Base-by-base conservation (phyloP, 306 rosid genomes). In the Comarum palustre region DNA sequence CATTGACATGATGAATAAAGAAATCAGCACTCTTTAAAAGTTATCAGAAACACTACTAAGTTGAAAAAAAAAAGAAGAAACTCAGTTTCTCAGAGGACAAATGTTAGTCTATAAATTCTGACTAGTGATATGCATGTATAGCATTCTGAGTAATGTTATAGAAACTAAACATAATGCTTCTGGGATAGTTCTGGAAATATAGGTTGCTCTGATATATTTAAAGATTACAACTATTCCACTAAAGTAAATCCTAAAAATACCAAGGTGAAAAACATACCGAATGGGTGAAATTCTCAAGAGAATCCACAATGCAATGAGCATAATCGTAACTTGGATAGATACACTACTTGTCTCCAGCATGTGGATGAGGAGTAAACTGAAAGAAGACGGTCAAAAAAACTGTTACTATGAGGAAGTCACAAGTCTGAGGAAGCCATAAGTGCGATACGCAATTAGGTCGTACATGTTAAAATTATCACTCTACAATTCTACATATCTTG, bases 401-500 rank as follows among this genome's bases (percentile, higher is more conserved):
- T 41, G 64, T 69, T 79, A 76, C 75, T 41, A 74, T 27, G 32
- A 66, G 29, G 12, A 25, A 73, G 54, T 42, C 41, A 73, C 7
- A 24, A 29, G 64, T 69, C 75, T 69, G 68, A 31, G n/a, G n/a
- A n/a, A n/a, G n/a, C n/a, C n/a, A n/a, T n/a, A n/a, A n/a, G n/a
- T n/a, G n/a, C n/a, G 89, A 75, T 95, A 95, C 4, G 99, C 99
- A 83, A 95, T 95, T 69, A 95, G 99, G 82, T 95, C 99, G 60
- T 91, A 91, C 97, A 95, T 95, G 76, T 95, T 95, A 86, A 77
- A 88, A 64, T 95, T 91, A 47, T 95, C 99, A 69, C 96, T 95
- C 88, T 95, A 97, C 99, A 95, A 69, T 93, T 95, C 88, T 95
- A 97, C 99, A 95, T 95, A 83, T 95, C 99, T 83, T 95, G 99